Conservation (phyloP, 371 early-diverging fungal genomes). For the Parasitella parasitica region DNA sequence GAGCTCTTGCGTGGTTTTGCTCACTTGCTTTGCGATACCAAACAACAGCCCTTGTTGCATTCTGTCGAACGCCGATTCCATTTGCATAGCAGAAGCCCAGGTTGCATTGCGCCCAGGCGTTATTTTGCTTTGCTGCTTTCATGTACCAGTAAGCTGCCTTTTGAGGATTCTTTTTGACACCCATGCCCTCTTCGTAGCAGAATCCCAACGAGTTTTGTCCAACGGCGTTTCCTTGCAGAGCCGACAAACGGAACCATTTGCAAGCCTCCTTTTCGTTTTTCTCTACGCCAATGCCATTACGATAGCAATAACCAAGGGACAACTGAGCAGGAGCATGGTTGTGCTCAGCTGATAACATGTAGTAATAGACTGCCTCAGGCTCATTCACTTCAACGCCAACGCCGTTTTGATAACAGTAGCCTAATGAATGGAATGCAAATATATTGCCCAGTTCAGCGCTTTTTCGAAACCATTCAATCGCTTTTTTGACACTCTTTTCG, state of each 20-base stretch:
- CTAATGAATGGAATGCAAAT: slow-evolving; percentile 82
- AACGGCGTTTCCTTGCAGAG: slow-evolving; percentile 70
- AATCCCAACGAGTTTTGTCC: slow-evolving; percentile 87
- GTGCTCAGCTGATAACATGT: slow-evolving; percentile 65
- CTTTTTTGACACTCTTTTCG: slow-evolving; percentile 56
- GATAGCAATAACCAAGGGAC: slow-evolving; percentile 81
- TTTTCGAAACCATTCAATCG: slow-evolving; percentile 70
- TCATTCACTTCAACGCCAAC: slow-evolving; percentile 68
- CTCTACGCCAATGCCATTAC: slow-evolving; percentile 72
- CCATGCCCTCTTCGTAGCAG: slow-evolving; percentile 76
- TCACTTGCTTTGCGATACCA: slow-evolving; percentile 75
- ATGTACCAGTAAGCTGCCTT: slow-evolving; percentile 68
- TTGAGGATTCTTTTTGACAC: slow-evolving; percentile 54
- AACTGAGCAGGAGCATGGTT: slow-evolving; percentile 74
- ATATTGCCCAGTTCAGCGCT: slow-evolving; percentile 79
- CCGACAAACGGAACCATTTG: slow-evolving; percentile 67
- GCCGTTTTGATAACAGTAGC: slow-evolving; percentile 91
- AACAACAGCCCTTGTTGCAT: slow-evolving; percentile 43
- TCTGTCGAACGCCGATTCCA: slow-evolving; percentile 71
- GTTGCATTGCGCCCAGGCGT: slow-evolving; percentile 69
- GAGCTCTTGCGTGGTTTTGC: slow-evolving; percentile 56
- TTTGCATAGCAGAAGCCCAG: slow-evolving; percentile 73
- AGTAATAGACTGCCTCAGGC: slow-evolving; percentile 74
- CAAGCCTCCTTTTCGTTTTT: slow-evolving; percentile 68
- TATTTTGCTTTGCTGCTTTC: slow-evolving; percentile 61